Conservation (phyloP, 257 asterid species). For the Capsicum pubescens region DNA sequence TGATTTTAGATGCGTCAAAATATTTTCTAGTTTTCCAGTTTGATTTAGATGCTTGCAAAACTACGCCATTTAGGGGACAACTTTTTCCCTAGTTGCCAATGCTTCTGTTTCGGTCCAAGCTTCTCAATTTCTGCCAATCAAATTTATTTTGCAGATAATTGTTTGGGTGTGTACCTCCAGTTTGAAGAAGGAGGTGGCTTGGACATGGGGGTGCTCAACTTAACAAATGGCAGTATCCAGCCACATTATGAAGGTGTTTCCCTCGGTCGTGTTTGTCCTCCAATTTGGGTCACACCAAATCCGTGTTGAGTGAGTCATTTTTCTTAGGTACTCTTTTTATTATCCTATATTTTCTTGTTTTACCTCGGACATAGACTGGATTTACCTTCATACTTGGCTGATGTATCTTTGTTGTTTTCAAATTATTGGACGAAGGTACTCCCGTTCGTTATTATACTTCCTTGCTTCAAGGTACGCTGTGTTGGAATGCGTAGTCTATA, state of each 20-base stretch:
- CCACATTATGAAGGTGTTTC: too few species aligned
- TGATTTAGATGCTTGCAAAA: too few species aligned
- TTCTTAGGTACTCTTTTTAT: neutral
- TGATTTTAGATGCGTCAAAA: neutral
- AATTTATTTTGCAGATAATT: neutral
- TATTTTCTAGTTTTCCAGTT: too few species aligned
- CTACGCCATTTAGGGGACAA: too few species aligned
- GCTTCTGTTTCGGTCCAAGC: too few species aligned
- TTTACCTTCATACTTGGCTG: neutral
- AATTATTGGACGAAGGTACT: neutral
- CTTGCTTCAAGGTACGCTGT: too few species aligned
- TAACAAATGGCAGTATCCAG: neutral
- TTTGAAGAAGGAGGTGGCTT: neutral
- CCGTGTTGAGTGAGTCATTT: slow-evolving; percentile 10
- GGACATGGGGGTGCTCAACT: slow-evolving; percentile 8
- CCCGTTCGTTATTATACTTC: too few species aligned
- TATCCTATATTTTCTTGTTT: neutral
- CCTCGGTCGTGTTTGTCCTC: neutral
- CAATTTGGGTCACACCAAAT: neutral
- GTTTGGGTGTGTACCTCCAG: neutral
- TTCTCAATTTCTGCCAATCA: too few species aligned
- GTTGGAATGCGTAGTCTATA: too few species aligned
- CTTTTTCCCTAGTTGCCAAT: too few species aligned
- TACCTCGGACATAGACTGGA: neutral
- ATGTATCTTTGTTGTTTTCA: neutral